phyloP scores from a whole-genome alignment of 2,329 filamentous ascomycete species.

The Meredithiella fracta region DNA sequence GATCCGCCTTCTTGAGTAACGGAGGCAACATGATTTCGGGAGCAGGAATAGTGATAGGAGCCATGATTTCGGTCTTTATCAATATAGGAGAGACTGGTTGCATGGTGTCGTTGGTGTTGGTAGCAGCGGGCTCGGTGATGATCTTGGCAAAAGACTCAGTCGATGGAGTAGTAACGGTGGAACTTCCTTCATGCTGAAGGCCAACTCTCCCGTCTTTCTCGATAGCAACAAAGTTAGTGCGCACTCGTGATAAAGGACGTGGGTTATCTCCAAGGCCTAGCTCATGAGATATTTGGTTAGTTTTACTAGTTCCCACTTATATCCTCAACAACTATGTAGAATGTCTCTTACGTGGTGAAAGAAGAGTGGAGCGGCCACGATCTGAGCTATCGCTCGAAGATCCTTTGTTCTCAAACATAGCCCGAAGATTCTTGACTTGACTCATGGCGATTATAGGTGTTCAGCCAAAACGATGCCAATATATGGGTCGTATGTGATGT shows the following conservation, averaged over 20 bases:
- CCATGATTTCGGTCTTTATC: neutral
- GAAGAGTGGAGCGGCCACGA: conserved; percentile 51
- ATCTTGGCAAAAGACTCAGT: too few relatives aligned
- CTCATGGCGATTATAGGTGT: conserved; percentile 34
- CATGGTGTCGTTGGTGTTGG: neutral
- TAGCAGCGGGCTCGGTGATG: neutral
- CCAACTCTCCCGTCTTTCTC: conserved; percentile 47
- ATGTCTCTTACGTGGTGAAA: conserved; percentile 25
- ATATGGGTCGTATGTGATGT: neutral
- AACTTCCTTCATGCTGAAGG: conserved; percentile 29
- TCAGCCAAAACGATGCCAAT: neutral
- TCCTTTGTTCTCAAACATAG: conserved; percentile 64
- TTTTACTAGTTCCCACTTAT: neutral
- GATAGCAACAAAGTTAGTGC: conserved; percentile 58
- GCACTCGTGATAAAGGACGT: conserved; percentile 56
- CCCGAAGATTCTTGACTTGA: conserved; percentile 57
- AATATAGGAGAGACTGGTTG: neutral
- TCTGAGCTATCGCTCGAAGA: conserved; percentile 41
- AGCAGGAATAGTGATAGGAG: neutral
- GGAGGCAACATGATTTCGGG: neutral
- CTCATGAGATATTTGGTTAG: conserved; percentile 10
- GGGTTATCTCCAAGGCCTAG: conserved; percentile 28
- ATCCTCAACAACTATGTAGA: conserved; percentile 17
- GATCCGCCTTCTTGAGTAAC: neutral
- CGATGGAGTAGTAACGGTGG: conserved; percentile 22